Conservation (phyloP, 805 yeast genomes). For the Brettanomyces anomalus region DNA sequence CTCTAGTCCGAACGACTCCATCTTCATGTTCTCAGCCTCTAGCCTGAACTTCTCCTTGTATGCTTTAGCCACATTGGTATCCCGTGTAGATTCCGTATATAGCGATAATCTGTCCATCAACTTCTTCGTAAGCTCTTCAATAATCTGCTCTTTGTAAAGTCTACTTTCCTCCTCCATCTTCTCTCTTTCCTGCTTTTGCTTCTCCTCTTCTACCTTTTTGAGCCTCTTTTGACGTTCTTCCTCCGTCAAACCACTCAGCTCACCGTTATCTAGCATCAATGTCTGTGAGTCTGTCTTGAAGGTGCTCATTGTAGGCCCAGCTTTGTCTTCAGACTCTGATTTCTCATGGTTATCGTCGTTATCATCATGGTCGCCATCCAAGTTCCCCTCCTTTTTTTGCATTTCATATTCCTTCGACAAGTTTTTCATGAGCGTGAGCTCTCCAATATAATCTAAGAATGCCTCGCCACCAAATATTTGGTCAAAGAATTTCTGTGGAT, state of each 20-base stretch:
- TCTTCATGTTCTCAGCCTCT: slow-evolving; percentile 74
- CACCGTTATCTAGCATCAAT: slow-evolving; percentile 19
- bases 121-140: slow-evolving; percentile 39
- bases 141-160: slow-evolving; percentile 45
- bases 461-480: slow-evolving; percentile 80
- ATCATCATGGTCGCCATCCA: slow-evolving; percentile 29
- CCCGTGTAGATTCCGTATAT: slow-evolving; percentile 50
- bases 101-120: slow-evolving; percentile 38
- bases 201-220: slow-evolving; percentile 23
- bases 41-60: slow-evolving; percentile 42
- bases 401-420: slow-evolving; percentile 46
- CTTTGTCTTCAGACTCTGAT: slow-evolving; percentile 13
- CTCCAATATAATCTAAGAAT: slow-evolving; percentile 73
- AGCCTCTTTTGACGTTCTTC: slow-evolving; percentile 23
- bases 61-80: slow-evolving; percentile 49
- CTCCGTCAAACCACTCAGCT: slow-evolving; percentile 11
- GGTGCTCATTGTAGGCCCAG: slow-evolving; percentile 5
- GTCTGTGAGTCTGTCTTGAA: too few relatives aligned
- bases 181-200: slow-evolving; percentile 46
- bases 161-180: slow-evolving; percentile 71
- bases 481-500: slow-evolving; percentile 79
- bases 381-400: slow-evolving; percentile 21
- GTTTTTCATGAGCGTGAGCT: slow-evolving; percentile 59
- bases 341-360: slow-evolving; percentile 36
- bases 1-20: slow-evolving; percentile 94